A percentile compares a stretch with the other conserved stretches of the same genome.
phyloP scores from a whole-genome alignment of 768 basidiomycete species.

The Termitomyces sp. region DNA sequence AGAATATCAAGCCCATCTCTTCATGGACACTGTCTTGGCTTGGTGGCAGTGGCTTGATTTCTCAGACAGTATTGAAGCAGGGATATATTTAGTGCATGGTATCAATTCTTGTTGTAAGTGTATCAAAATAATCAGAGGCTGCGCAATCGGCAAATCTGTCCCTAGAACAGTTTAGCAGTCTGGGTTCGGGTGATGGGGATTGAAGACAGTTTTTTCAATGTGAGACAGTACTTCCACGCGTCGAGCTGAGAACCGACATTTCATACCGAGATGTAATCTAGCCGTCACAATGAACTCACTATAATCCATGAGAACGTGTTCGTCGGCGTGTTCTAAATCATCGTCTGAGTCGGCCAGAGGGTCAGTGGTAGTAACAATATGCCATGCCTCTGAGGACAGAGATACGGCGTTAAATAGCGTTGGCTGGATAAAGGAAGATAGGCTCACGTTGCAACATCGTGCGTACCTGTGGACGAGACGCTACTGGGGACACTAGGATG shows the following conservation, averaged over 20 bases:
- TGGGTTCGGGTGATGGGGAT: neutral
- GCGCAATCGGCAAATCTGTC: neutral
- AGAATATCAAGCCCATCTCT: neutral
- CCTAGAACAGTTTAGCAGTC: neutral
- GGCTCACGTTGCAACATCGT: conserved; percentile 42
- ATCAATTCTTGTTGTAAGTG: neutral
- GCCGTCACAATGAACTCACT: conserved; percentile 32
- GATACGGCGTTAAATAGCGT: conserved; percentile 1
- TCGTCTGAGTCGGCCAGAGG: conserved; percentile 72
- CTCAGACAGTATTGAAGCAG: neutral
- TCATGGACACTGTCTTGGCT: conserved; percentile 1
- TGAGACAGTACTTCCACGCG: conserved; percentile 28
- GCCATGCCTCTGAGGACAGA: conserved; percentile 58
- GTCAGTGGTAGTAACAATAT: conserved; percentile 54
- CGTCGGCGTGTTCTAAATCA: conserved; percentile 48
- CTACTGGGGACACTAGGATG: conserved; percentile 14
- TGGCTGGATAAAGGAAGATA: conserved; percentile 1
- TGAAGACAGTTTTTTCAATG: conserved; percentile 6
- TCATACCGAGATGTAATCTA: neutral
- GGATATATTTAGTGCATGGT: conserved; percentile 9
- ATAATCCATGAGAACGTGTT: conserved; percentile 60
- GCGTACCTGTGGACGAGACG: conserved; percentile 28
- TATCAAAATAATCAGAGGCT: neutral
- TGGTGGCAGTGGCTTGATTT: neutral
- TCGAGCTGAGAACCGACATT: conserved; percentile 28